Evolutionary conservation across 139 green algal genomes (phyloP).

Genomic region (Chlorella sp.): DNA sequence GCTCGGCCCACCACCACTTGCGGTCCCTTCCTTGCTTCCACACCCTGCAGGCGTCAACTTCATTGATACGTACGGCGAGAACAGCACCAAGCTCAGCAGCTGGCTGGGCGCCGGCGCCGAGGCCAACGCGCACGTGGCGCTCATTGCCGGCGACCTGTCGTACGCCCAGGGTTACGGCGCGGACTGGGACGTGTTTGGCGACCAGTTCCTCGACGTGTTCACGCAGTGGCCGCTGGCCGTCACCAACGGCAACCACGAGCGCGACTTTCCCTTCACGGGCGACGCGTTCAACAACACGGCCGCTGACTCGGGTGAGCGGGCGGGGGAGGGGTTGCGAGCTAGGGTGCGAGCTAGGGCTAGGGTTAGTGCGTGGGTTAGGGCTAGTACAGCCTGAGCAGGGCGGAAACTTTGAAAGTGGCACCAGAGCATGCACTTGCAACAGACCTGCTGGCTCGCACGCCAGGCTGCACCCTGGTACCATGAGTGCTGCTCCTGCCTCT

Average conservation of each 20-base stretch:
- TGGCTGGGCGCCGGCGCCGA: constrained; percentile 7
- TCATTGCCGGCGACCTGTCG: constrained; percentile 13
- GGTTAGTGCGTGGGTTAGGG: no score
- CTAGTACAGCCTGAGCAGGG: no score
- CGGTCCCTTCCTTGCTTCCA: background rate
- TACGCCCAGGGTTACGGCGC: constrained; percentile 20
- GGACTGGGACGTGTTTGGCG: constrained; percentile 26
- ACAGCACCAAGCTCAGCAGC: constrained; percentile 11
- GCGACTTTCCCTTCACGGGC: constrained; percentile 45
- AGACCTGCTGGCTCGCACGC: background rate
- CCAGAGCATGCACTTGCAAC: background rate
- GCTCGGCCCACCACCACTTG: background rate
- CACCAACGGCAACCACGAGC: constrained; percentile 61
- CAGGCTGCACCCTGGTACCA: background rate
- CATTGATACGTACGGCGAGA: constrained; percentile 13
- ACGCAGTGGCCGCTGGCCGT: constrained; percentile 20
- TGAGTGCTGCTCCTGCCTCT: no score
- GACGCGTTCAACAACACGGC: constrained; percentile 17
- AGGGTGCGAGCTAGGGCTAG: no score
- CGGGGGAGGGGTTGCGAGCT: no score
- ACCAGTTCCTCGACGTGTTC: constrained; percentile 23
- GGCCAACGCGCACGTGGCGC: constrained; percentile 2
- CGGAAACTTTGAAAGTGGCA: background rate
- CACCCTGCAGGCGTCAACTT: constrained; percentile 8
- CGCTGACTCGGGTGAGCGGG: constrained; percentile 13